These are phyloP conservation scores for Cicer yamashitae DNA, from an alignment of 306 rosid genomes.

Conservation along the genomic window DNA sequence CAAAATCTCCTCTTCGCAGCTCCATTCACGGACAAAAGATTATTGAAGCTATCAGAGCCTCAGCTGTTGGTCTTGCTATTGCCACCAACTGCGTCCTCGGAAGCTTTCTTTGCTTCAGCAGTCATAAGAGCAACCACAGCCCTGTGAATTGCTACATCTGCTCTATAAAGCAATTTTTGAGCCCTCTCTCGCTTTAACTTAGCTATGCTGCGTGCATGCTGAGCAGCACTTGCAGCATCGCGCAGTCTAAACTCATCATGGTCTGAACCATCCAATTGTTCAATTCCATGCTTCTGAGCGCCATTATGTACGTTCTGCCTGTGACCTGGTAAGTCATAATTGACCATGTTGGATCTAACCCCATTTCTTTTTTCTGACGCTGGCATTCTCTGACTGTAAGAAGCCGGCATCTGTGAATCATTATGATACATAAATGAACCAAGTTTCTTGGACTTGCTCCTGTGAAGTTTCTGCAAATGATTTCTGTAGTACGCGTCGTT, in stretches of 20 bases:
- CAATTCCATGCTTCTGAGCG: conserved; percentile 56
- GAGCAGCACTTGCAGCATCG: conserved; percentile 69
- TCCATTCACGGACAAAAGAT: conserved; percentile 34
- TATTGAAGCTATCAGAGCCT: conserved; percentile 23
- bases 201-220: conserved; percentile 66
- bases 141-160: conserved; percentile 87
- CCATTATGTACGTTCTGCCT: conserved; percentile 55
- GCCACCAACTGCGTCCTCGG: conserved; percentile 53
- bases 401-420: conserved; percentile 49
- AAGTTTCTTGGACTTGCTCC: conserved; percentile 64
- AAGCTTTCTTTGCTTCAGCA: conserved; percentile 83
- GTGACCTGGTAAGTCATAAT: conserved; percentile 56
- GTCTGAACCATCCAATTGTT: conserved; percentile 66
- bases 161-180: conserved; percentile 66
- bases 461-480: conserved; percentile 54
- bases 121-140: conserved; percentile 88
- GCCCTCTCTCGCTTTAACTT: conserved; percentile 77
- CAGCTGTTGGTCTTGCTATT: conserved; percentile 36
- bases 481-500: conserved; percentile 66
- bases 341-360: conserved; percentile 50
- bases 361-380: conserved; percentile 62
- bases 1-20: conserved; percentile 44
- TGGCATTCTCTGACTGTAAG: conserved; percentile 50
- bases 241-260: conserved; percentile 70
- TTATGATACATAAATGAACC: conserved; percentile 52